Conservation (phyloP, 805 yeast species). For the Zygosaccharomyces bisporus region DNA sequence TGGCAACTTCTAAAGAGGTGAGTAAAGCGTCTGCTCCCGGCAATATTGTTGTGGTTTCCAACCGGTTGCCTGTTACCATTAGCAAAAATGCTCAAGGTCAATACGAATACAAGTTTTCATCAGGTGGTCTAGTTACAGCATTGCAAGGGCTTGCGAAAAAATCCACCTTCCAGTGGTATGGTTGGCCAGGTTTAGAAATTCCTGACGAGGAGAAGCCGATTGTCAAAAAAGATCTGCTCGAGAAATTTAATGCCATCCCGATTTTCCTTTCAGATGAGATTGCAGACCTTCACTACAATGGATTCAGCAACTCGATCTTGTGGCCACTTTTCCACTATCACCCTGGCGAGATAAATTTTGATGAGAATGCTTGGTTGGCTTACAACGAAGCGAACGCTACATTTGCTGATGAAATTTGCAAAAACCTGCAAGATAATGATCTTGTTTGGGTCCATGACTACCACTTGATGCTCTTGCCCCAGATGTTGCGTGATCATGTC, state of each 20-base stretch:
- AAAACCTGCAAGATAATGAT: conserved; percentile 73
- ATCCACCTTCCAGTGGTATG: conserved; percentile 91
- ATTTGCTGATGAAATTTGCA: conserved; percentile 72
- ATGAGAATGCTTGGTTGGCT: conserved; percentile 97
- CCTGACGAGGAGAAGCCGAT: conserved; percentile 68
- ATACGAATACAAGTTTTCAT: conserved; percentile 85
- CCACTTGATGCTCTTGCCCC: conserved; percentile 92
- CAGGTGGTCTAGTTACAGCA: conserved; percentile 97
- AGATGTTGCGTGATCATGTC: conserved; percentile 61
- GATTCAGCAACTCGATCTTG: conserved; percentile 87
- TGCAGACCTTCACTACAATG: conserved; percentile 95
- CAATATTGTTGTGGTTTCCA: conserved; percentile 87
- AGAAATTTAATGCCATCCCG: conserved; percentile 85
- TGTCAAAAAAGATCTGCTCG: conserved; percentile 66
- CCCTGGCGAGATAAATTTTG: conserved; percentile 98
- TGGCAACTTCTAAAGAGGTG: background rate
- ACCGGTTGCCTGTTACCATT: conserved; percentile 92
- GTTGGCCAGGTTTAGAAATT: conserved; percentile 94
- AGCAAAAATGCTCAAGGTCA: conserved; percentile 56
- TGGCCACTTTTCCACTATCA: conserved; percentile 99
- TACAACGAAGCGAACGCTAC: conserved; percentile 86
- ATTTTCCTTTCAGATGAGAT: conserved; percentile 81
- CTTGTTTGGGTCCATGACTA: conserved; percentile 98
- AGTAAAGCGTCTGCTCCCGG: conserved; percentile 37
- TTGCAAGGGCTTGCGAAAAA: conserved; percentile 83